Percentiles rank a stretch among this genome's conserved stretches.
Evolutionary conservation across 257 asterid species (phyloP).

Genomic region (Solanum chilense): DNA sequence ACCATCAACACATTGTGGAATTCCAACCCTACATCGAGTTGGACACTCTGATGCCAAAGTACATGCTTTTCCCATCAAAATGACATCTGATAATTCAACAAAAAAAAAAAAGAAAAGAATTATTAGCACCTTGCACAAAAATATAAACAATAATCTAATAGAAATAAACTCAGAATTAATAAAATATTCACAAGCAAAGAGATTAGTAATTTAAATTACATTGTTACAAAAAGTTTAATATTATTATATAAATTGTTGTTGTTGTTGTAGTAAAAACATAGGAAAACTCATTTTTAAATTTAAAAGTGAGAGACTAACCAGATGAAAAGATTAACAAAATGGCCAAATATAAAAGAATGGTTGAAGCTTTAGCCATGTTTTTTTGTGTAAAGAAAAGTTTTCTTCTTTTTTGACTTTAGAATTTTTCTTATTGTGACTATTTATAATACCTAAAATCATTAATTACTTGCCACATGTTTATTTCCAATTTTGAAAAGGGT

Average conservation of each 20-base stretch:
- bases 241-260: too few species aligned
- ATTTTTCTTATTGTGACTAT: not conserved
- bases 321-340: not conserved
- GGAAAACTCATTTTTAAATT: too few species aligned
- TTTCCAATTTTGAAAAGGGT: not conserved
- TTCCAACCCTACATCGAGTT: not conserved
- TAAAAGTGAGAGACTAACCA: not conserved
- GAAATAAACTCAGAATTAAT: not conserved
- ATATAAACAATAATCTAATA: not conserved
- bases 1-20: not conserved
- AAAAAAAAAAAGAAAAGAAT: too few species aligned
- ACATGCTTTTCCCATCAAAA: not conserved
- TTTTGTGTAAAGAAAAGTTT: not conserved
- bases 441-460: not conserved
- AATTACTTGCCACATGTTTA: not conserved
- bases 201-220: not conserved
- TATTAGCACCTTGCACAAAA: not conserved
- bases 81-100: not conserved
- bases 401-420: not conserved
- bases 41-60: not conserved
- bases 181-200: not conserved
- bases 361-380: not conserved
- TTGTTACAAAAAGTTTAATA: too few species aligned
- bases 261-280: too few species aligned
- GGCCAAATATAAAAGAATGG: not conserved